phyloP scores from a whole-genome alignment of 78 protist genomes.

The Mastigamoeba balamuthi region DNA sequence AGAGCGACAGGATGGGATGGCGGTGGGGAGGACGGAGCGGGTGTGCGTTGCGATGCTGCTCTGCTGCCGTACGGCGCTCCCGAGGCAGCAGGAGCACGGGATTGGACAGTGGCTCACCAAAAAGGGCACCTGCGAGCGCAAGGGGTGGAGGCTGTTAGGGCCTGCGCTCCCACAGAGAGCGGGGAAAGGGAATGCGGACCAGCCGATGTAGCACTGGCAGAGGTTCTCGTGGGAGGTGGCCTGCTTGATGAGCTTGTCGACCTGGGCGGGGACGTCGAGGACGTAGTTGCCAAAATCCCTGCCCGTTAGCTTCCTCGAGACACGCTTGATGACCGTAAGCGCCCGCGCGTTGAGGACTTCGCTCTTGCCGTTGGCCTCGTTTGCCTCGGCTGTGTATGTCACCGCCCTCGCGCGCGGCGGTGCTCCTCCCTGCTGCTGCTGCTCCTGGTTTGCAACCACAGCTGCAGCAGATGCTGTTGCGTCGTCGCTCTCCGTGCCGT shows the following conservation, averaged over 20 bases:
- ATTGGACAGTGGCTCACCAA: background rate
- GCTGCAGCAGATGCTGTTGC: background rate
- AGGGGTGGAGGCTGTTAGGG: background rate
- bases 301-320: constrained; percentile 85
- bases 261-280: constrained; percentile 69
- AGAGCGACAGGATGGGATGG: no score
- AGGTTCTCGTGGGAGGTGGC: constrained; percentile 93
- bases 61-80: no score
- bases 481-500: constrained; percentile 1
- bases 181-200: constrained; percentile 86
- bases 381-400: background rate
- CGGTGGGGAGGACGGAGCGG: no score
- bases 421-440: no score
- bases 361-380: constrained; percentile 20
- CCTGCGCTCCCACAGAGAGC: no score
- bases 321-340: constrained; percentile 73
- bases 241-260: constrained; percentile 70
- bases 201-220: constrained; percentile 94
- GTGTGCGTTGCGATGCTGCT: no score
- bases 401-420: no score
- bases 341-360: constrained; percentile 65
- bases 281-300: constrained; percentile 54
- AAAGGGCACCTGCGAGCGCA: background rate
- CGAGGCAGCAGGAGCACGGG: no score
- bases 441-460: constrained; percentile 3